Evolutionary conservation across 768 basidiomycete genomes (phyloP), one percentile per base, ranked within the genome.

Genomic region (Calocybe gangraenosa): DNA sequence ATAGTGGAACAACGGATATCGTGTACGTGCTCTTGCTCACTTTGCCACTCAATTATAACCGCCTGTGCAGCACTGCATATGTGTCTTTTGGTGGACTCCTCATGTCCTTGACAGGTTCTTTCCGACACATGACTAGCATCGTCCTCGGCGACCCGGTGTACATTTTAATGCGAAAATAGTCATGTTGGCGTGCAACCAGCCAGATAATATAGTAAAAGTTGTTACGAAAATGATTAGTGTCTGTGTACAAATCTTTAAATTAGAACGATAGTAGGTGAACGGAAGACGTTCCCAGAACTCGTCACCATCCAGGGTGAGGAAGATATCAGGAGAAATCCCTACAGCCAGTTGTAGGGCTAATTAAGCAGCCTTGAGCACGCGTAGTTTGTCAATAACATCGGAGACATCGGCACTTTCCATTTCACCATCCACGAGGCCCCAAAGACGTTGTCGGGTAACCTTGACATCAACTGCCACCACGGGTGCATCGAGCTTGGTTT

Each of bases 31-130:
- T 3, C 30, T 8, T 35, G 15, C 19, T 42, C 40, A 39, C 18
- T 42, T 44, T 39, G 37, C 10, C 23, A 31, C 33, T 56, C 23
- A 44, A 14, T 32, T 46, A 23, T 47, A 1, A 40, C 11, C 15
- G 21, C 30, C 28, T 25, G 42, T 48, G 23, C 45, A 97, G 94
- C 42, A 96, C 94, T 20, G 95, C 85, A 15, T 99, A 98, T 63
- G 87, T 88, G 34, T 97, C 95, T 7, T 99, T 96, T 49, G 96
- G 96, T 32, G 96, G 96, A 17, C 75, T 99, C 14, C 73, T 99
- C 31, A 84, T 99, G 83, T 92, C 96, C 0, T 68, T 99, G 41
- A 85, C 91, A 21, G 96, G 96, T 1, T 90, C 84, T 23, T 93
- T 83, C 67, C 81, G 96, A 46, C 93, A 97, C 68, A 76, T 99